Evolutionary conservation across 1,139 yeast species (phyloP).

Genomic region (Diutina catenulata): DNA sequence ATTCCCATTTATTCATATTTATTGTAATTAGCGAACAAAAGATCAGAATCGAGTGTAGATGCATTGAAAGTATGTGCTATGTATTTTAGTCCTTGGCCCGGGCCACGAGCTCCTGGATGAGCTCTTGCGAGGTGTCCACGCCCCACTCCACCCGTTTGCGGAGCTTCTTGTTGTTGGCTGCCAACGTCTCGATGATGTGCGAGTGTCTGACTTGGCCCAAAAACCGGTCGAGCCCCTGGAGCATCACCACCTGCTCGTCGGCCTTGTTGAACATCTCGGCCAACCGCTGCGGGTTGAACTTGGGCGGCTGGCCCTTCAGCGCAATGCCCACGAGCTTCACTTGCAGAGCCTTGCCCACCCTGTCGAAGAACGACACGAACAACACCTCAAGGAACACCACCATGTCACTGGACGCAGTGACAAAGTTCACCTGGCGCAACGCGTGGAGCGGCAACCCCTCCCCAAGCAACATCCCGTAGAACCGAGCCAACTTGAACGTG

Average conservation of each 20-base stretch:
- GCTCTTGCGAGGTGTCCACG: constrained; percentile 38
- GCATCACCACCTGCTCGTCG: constrained; percentile 46
- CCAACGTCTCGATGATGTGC: background rate
- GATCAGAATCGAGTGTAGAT: background rate
- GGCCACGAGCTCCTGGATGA: constrained; percentile 38
- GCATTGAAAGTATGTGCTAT: background rate
- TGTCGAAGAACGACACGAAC: constrained; percentile 55
- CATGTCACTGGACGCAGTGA: constrained; percentile 58
- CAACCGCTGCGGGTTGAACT: constrained; percentile 44
- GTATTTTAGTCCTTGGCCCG: too few relatives aligned
- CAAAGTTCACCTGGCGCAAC: constrained; percentile 61
- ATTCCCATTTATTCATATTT: background rate
- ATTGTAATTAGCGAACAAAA: constrained; percentile 4
- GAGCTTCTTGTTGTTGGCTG: constrained; percentile 21
- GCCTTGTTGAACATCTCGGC: constrained; percentile 47
- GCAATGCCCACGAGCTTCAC: constrained; percentile 38
- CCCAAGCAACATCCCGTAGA: constrained; percentile 64
- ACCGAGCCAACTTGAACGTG: constrained; percentile 63
- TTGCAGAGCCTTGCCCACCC: constrained; percentile 55
- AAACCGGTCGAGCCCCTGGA: constrained; percentile 69
- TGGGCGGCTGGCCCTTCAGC: constrained; percentile 20
- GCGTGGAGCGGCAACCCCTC: constrained; percentile 68
- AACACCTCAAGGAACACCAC: constrained; percentile 63
- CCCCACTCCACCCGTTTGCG: constrained; percentile 60
- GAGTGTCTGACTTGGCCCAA: constrained; percentile 29